Evolutionary conservation across 306 rosid species (phyloP), one percentile per base, ranked within the genome.

Genomic region (Quercus wislizeni): DNA sequence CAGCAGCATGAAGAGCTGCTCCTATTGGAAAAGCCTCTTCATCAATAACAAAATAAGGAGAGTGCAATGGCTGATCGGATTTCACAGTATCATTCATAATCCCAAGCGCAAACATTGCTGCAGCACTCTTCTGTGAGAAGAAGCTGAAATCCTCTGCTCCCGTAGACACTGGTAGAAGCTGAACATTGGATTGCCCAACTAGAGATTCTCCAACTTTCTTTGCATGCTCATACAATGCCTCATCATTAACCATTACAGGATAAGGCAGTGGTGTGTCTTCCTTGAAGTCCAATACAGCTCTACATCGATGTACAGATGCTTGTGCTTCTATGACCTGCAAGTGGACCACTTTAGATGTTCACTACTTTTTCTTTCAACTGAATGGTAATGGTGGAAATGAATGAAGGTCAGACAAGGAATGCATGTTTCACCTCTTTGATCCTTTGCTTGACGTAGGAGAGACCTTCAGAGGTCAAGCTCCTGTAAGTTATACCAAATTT

Each of bases 141-240:
- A 86, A 84, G 75, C 92, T 79, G 59, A 89, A 86, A 54, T 89
- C 90, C 74, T 85, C 89, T 4, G 88, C 77, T 78, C 78, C 88
- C 83, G 81, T 73, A 28, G 43, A 75, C 80, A 73, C 3, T 0
- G 88, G 83, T 43, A 82, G 43, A 38, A 89, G 76, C 57, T 71
- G 77, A 71, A 89, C 90, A n/a, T 83, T 87, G 49, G 69, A 41
- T 41, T 85, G 73, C 35, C 92, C 89, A n/a, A 83, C 74, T 59
- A 89, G 76, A 59, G 69, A 63, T 69, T 85, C 84, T 8, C 79
- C 90, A 1, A 89, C 90, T 7, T 57, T 76, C 80, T 85, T 85
- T 46, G 70, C 83, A 15, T 87, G 85, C 23, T 83, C 80, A 61
- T 83, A 85, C 82, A 89, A 11, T 21, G 56, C 84, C 63, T 76